Conservation (phyloP, 768 basidiomycete genomes). For the Phanerochaete sordida region DNA sequence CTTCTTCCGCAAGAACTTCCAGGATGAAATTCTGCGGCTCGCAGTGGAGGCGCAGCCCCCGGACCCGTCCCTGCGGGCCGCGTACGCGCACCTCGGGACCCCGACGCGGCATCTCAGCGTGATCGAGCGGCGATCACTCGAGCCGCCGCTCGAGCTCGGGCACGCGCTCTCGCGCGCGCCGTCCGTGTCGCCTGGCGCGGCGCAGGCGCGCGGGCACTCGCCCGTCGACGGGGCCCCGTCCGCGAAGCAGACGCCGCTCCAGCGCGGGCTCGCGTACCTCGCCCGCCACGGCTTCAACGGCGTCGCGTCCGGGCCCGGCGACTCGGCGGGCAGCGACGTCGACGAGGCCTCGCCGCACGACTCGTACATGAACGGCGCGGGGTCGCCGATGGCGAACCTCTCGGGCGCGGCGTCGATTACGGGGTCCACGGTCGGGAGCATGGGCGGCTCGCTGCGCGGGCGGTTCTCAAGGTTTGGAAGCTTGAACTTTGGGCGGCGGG, state of each 20-base stretch:
- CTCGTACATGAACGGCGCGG: constrained; percentile 65
- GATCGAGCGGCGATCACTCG: constrained; percentile 5
- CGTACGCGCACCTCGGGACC: constrained; percentile 21
- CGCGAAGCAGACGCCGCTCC: constrained; percentile 68
- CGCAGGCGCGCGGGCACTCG: constrained; percentile 12
- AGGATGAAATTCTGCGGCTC: constrained; percentile 75
- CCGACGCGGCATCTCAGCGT: constrained; percentile 40
- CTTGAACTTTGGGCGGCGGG: constrained; percentile 56
- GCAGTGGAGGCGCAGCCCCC: constrained; percentile 49
- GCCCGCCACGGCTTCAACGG: constrained; percentile 82
- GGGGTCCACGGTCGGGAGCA: constrained; percentile 61
- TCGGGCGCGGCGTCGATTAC: constrained; percentile 50
- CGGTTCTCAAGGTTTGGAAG: constrained; percentile 78
- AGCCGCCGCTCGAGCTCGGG: constrained; percentile 13
- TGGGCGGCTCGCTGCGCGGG: constrained; percentile 65
- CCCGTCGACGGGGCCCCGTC: constrained; percentile 17
- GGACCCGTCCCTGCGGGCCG: constrained; percentile 32
- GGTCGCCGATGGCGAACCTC: constrained; percentile 28
- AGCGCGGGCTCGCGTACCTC: constrained; percentile 76
- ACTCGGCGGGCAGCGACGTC: constrained; percentile 50
- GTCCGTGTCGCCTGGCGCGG: constrained; percentile 15
- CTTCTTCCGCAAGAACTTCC: constrained; percentile 82
- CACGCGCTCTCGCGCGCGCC: constrained; percentile 8
- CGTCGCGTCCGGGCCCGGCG: constrained; percentile 74
- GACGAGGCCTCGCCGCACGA: constrained; percentile 68